A percentile compares a stretch with the other conserved stretches of the same genome.
phyloP scores from a whole-genome alignment of 495 filamentous ascomycete species.

The Glarea lozoyensis region DNA sequence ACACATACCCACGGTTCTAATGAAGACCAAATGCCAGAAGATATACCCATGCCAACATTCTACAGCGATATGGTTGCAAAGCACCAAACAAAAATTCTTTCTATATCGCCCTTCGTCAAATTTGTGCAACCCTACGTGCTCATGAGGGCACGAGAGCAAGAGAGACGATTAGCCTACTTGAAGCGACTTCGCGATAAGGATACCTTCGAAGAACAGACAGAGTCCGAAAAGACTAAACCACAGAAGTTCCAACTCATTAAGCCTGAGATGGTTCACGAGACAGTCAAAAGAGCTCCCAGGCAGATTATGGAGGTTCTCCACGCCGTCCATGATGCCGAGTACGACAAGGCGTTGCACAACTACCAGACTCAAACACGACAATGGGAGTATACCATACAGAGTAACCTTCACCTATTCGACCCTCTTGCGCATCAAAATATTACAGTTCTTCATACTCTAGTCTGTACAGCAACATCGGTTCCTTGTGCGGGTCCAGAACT shows the following conservation, averaged over 20 bases:
- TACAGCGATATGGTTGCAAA: constrained; percentile 93
- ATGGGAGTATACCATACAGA: constrained; percentile 87
- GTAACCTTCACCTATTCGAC: constrained; percentile 79
- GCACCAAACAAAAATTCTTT: constrained; percentile 86
- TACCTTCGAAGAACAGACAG: constrained; percentile 41
- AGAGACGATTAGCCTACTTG: constrained; percentile 69
- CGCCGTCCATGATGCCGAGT: constrained; percentile 92
- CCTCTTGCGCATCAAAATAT: constrained; percentile 93
- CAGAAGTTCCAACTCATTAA: constrained; percentile 77
- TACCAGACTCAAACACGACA: constrained; percentile 91
- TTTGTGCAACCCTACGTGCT: constrained; percentile 90
- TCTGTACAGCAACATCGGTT: constrained; percentile 82
- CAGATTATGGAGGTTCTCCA: constrained; percentile 89
- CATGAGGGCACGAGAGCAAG: constrained; percentile 84
- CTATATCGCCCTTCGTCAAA: constrained; percentile 90
- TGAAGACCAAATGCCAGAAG: constrained; percentile 64
- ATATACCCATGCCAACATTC: constrained; percentile 82
- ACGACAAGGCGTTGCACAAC: constrained; percentile 87
- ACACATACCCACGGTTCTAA: constrained; percentile 29
- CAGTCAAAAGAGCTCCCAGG: constrained; percentile 63
- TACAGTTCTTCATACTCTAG: constrained; percentile 85
- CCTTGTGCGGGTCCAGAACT: constrained; percentile 87
- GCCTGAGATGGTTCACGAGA: constrained; percentile 86
- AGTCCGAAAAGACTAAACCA: constrained; percentile 49
- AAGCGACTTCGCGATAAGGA: constrained; percentile 77